Conservation (phyloP, 106 monocot species). For the Platanthera guangdongensis region DNA sequence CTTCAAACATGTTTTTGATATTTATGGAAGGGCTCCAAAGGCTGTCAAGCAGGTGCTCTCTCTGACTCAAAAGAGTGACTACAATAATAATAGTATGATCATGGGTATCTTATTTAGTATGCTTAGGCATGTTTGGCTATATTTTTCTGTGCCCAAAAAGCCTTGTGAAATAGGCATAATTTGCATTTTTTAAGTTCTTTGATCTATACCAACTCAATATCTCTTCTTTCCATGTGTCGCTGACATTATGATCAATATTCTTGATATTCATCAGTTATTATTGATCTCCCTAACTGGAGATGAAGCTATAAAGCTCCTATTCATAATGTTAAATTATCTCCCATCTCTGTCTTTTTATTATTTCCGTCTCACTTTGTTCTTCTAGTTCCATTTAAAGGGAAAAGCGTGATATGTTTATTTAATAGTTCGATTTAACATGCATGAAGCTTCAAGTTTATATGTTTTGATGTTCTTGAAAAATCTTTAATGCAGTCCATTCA, state of each 20-base stretch:
- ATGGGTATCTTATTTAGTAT: background rate
- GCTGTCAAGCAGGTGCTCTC: constrained; percentile 71
- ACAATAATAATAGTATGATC: no score
- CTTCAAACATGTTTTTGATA: constrained; percentile 72
- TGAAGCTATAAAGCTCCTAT: background rate
- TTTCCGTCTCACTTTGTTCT: background rate
- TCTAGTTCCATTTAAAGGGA: background rate
- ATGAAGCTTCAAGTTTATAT: background rate
- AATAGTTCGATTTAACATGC: background rate
- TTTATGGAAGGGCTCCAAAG: constrained; percentile 81
- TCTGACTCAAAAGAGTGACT: background rate
- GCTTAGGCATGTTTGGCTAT: background rate
- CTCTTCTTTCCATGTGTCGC: background rate
- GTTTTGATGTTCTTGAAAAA: background rate
- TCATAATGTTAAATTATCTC: background rate
- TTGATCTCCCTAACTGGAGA: background rate
- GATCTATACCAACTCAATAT: background rate
- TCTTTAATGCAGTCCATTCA: constrained; percentile 54
- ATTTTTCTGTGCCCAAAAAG: background rate
- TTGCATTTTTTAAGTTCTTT: background rate
- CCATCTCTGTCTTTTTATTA: no score
- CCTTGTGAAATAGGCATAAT: background rate
- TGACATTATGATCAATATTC: background rate
- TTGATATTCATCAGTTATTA: background rate
- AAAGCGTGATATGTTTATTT: background rate